Percentiles rank a stretch among this genome's conserved stretches.
Evolutionary conservation across 345 rosid genomes (phyloP).

Genomic region (Raphanus sativus): DNA sequence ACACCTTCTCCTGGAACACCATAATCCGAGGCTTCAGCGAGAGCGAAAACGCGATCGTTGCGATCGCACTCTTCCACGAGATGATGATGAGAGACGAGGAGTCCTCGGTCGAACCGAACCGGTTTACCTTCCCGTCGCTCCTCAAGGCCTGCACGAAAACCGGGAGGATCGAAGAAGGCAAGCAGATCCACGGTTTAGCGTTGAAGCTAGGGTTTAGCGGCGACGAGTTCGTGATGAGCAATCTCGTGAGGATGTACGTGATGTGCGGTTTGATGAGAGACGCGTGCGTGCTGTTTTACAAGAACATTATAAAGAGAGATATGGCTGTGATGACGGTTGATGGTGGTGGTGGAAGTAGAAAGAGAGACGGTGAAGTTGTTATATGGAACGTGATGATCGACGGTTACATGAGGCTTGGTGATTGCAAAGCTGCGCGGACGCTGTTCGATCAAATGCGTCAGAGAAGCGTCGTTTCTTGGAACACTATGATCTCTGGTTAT

Average conservation of each 20-base stretch:
- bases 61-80: constrained; percentile 44
- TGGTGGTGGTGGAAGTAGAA: constrained; percentile 37
- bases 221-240: constrained; percentile 66
- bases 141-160: constrained; percentile 58
- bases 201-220: constrained; percentile 52
- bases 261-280: constrained; percentile 59
- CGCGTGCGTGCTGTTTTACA: constrained; percentile 46
- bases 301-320: constrained; percentile 31
- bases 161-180: constrained; percentile 54
- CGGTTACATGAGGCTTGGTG: constrained; percentile 58
- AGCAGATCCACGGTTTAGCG: constrained; percentile 58
- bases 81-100: constrained; percentile 46
- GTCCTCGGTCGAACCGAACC: constrained; percentile 48
- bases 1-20: constrained; percentile 82
- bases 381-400: constrained; percentile 75
- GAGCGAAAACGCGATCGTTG: constrained; percentile 36
- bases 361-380: constrained; percentile 58
- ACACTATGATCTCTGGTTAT: constrained; percentile 67
- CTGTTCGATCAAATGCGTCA: constrained; percentile 60
- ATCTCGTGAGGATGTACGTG: constrained; percentile 68
- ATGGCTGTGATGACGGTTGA: constrained; percentile 19
- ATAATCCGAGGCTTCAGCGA: constrained; percentile 67
- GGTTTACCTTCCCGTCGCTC: constrained; percentile 65
- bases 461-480: constrained; percentile 65
- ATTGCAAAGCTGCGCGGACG: constrained; percentile 42